Conservation (phyloP, 2,329 filamentous ascomycete species). For the Metarhizium rileyi region DNA sequence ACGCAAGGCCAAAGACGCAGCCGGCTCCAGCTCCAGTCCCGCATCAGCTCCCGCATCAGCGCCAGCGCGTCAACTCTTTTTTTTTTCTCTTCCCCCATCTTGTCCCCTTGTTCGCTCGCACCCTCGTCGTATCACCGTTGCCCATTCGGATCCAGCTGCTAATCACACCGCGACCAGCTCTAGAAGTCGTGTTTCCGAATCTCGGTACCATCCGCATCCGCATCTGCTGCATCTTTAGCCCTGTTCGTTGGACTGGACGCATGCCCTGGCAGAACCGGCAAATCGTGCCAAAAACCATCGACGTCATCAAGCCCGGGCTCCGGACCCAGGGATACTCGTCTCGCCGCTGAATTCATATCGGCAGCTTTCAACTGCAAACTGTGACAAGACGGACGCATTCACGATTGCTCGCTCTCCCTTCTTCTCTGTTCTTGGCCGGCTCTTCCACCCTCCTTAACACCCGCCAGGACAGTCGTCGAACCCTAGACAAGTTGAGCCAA, state of each 20-base stretch:
- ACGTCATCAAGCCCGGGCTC: constrained; percentile 10
- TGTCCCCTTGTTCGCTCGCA: constrained; percentile 5
- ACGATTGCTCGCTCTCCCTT: constrained; percentile 35
- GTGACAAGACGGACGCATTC: constrained; percentile 39
- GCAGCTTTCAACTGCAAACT: constrained; percentile 22
- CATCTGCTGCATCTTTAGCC: neutral
- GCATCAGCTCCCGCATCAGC: neutral
- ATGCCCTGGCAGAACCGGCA: too few relatives aligned
- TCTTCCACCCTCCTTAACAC: constrained; percentile 44
- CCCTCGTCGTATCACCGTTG: neutral
- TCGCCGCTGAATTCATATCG: constrained; percentile 8
- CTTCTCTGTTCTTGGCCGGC: constrained; percentile 39
- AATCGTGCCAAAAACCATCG: neutral
- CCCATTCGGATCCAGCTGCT: constrained; percentile 9
- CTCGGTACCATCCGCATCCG: neutral
- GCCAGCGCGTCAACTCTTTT: neutral
- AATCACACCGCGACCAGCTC: neutral
- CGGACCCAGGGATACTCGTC: neutral
- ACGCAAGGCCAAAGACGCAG: constrained; percentile 8
- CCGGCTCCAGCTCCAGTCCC: neutral
- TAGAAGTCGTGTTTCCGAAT: neutral
- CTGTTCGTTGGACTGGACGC: neutral
- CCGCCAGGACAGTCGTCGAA: constrained; percentile 6
- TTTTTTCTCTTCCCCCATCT: neutral
- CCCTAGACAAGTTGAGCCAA: neutral